Evolutionary conservation across 1,284 basidiomycete genomes (phyloP), one percentile per base, ranked within the genome.

Genomic region (Vanrija sp.): DNA sequence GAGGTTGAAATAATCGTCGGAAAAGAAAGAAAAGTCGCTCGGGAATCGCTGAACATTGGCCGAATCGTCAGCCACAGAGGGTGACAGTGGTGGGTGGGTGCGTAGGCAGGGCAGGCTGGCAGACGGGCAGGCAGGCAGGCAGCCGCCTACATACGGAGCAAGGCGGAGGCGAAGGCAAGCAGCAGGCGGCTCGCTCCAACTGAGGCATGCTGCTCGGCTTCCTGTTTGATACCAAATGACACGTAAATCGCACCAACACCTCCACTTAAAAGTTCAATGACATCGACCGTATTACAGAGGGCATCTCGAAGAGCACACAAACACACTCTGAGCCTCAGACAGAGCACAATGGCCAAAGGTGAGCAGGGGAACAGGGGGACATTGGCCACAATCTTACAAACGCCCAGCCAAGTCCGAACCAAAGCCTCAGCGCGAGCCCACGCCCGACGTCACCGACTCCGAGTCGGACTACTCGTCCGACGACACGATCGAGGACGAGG

Each of bases 401-500:
- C 16, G 14, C n/a, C 42, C 34, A 39, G 48, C 28, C 38, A 54
- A 50, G 28, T 38, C 49, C 3, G 14, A 16, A 14, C 14, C 49
- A 16, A 47, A 51, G 16, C 39, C 50, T 10, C 44, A 52, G 46
- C 49, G 54, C 46, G 48, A 53, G 49, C 51, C 51, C 6, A 45
- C 42, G 46, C 48, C 51, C 38, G 47, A 49, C 19, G 29, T 26
- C 38, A 51, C 57, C n/a, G 65, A 65, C 34, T 66, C 64, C 14
- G 62, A 65, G 46, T 63, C 63, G 29, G 51, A 56, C 43, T 51
- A 72, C 54, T 71, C 72, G 40, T 71, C 69, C 28, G 72, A 74
- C 42, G 87, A 86, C 47, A 89, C 90, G 68, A 85, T 85, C 1
- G 94, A 98, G 70, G 95, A 98, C 70, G 91, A 95, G 70, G 89